Conservation (phyloP, 257 asterid species). For the Rehmannia glutinosa region DNA sequence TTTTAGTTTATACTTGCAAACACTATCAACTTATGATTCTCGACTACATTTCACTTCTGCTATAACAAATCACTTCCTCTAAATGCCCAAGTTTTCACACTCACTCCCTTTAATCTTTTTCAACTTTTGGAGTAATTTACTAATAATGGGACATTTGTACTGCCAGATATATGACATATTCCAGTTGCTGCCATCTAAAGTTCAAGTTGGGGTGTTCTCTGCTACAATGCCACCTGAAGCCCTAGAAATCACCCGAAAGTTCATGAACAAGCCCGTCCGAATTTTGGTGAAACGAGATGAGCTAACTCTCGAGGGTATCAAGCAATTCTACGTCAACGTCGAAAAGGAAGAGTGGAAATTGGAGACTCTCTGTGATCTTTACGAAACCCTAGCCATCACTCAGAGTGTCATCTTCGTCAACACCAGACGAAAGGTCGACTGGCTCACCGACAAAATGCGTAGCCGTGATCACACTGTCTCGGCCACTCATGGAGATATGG, state of each 20-base stretch:
- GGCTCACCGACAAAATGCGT: slow-evolving; percentile 63
- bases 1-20: too few relatives aligned
- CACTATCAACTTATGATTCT: too few relatives aligned
- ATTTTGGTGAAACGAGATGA: slow-evolving; percentile 64
- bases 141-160: background rate
- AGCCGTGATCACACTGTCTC: slow-evolving; percentile 58
- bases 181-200: slow-evolving; percentile 52
- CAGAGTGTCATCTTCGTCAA: slow-evolving; percentile 66
- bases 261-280: slow-evolving; percentile 64
- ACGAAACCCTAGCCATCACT: slow-evolving; percentile 57
- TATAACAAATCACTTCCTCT: too few relatives aligned
- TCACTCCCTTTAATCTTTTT: too few relatives aligned
- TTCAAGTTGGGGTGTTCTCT: slow-evolving; percentile 58
- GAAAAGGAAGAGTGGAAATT: slow-evolving; percentile 64
- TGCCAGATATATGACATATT: slow-evolving; percentile 55
- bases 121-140: too few relatives aligned
- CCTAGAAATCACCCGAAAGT: slow-evolving; percentile 57
- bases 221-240: slow-evolving; percentile 72
- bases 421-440: slow-evolving; percentile 64
- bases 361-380: slow-evolving; percentile 56
- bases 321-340: slow-evolving; percentile 56
- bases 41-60: too few relatives aligned
- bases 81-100: too few relatives aligned
- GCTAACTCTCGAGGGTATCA: slow-evolving; percentile 58
- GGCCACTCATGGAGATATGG: slow-evolving; percentile 70